A percentile compares a stretch with the other conserved stretches of the same genome.
phyloP scores from a whole-genome alignment of 2,329 filamentous ascomycete species.

The Paecilomyces dactylethromorphus region DNA sequence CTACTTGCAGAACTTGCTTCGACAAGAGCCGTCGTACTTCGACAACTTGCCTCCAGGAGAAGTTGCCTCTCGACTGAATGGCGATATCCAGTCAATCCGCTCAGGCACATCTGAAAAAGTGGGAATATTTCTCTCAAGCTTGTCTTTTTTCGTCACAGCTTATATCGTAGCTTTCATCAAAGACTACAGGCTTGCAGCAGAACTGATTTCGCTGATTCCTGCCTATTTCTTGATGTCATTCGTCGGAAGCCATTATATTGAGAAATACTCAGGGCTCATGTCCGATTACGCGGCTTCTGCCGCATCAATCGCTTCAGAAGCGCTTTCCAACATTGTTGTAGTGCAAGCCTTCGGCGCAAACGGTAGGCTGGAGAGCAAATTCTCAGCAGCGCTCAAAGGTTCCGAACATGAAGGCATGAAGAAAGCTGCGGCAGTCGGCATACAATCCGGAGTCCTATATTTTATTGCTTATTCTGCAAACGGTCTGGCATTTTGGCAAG shows the following conservation, averaged over 20 bases:
- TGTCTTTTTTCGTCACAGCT: slow-evolving; percentile 35
- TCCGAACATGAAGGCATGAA: slow-evolving; percentile 44
- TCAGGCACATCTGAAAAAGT: slow-evolving; percentile 23
- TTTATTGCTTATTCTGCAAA: slow-evolving; percentile 64
- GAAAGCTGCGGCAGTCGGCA: slow-evolving; percentile 51
- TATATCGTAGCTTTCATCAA: slow-evolving; percentile 44
- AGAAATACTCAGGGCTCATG: slow-evolving; percentile 45
- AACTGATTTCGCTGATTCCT: slow-evolving; percentile 70
- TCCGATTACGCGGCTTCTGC: slow-evolving; percentile 51
- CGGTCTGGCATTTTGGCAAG: slow-evolving; percentile 63
- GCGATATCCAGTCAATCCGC: slow-evolving; percentile 41
- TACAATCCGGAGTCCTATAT: slow-evolving; percentile 57
- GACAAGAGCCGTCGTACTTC: slow-evolving; percentile 48
- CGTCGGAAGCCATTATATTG: slow-evolving; percentile 49
- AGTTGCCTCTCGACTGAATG: slow-evolving; percentile 37
- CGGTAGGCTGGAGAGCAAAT: slow-evolving; percentile 44
- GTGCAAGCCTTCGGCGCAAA: slow-evolving; percentile 60
- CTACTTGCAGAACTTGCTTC: slow-evolving; percentile 49
- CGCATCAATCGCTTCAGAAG: slow-evolving; percentile 57
- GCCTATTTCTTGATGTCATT: slow-evolving; percentile 56
- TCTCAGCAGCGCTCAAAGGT: background rate
- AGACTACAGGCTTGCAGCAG: slow-evolving; percentile 39
- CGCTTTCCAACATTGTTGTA: slow-evolving; percentile 53
- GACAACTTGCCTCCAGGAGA: slow-evolving; percentile 18
- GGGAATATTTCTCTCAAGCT: slow-evolving; percentile 3